Conservation (phyloP, 1,139 yeast species). For the Pichia sp. region DNA sequence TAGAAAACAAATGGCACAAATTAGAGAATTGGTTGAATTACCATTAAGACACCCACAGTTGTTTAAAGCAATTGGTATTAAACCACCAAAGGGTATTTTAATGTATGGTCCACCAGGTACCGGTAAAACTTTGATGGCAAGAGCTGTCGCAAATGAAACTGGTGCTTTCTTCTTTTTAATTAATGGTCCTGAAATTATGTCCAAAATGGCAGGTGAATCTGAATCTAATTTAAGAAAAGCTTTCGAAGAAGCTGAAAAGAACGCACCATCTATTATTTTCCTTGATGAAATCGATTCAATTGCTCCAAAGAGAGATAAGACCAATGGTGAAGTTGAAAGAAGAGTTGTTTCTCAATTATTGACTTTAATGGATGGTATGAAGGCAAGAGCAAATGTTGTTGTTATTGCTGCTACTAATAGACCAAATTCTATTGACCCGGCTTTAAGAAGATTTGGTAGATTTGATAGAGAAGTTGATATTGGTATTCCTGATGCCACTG, state of each 20-base stretch:
- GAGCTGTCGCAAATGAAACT: conserved; percentile 98
- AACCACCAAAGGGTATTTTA: conserved; percentile 93
- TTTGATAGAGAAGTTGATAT: conserved; percentile 98
- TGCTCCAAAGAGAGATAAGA: conserved; percentile 99
- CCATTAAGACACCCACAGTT: conserved; percentile 97
- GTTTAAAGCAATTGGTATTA: conserved; percentile 93
- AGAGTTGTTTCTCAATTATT: conserved; percentile 96
- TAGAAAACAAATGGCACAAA: conserved; percentile 98
- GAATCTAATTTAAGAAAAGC: conserved; percentile 97
- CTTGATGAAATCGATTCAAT: conserved; percentile 98
- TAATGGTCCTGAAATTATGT: conserved; percentile 99
- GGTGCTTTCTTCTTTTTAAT: conserved; percentile 97
- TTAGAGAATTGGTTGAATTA: conserved; percentile 92
- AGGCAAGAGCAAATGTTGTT: conserved; percentile 93
- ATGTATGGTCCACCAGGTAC: conserved; percentile 99
- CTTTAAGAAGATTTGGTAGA: conserved; percentile 96
- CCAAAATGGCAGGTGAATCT: conserved; percentile 99
- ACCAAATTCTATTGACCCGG: conserved; percentile 98
- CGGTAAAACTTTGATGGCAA: conserved; percentile 98
- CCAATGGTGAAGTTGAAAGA: conserved; percentile 98
- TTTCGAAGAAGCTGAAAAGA: conserved; percentile 97
- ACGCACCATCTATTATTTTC: conserved; percentile 94
- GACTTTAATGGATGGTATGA: conserved; percentile 99
- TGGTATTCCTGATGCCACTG: conserved; percentile 98
- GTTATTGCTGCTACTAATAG: conserved; percentile 95